Percentiles rank a stretch among this genome's conserved stretches.
phyloP scores from a whole-genome alignment of 371 early-diverging fungal species.

The Mucor indicus region DNA sequence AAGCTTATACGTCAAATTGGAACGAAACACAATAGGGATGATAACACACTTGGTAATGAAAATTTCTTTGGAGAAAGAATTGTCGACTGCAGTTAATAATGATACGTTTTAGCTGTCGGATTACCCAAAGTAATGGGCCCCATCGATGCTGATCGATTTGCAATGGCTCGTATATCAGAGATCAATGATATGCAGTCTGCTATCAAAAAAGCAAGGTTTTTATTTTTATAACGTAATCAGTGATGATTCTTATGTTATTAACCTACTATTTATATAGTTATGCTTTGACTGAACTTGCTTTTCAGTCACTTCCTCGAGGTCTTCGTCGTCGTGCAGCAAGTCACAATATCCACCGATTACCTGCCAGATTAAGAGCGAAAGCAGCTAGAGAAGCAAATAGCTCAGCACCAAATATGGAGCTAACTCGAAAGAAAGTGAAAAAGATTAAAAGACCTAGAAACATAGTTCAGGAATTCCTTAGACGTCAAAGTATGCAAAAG shows the following conservation, averaged over 20 bases:
- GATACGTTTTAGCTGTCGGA: constrained; percentile 6
- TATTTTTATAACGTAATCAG: neutral
- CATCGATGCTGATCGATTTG: constrained; percentile 19
- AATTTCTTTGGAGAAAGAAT: neutral
- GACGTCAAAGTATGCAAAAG: constrained; percentile 49
- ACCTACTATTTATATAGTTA: constrained; percentile 30
- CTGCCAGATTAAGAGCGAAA: constrained; percentile 68
- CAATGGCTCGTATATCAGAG: constrained; percentile 72
- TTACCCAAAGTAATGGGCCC: constrained; percentile 14
- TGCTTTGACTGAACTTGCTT: constrained; percentile 67
- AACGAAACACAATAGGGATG: constrained; percentile 8
- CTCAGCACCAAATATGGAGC: constrained; percentile 4
- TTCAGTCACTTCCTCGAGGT: constrained; percentile 86
- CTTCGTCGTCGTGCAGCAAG: constrained; percentile 90
- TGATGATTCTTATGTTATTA: neutral
- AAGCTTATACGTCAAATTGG: constrained; percentile 12
- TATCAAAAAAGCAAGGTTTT: constrained; percentile 53
- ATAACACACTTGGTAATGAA: constrained; percentile 9
- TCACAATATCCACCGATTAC: constrained; percentile 86
- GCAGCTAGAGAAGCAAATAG: constrained; percentile 68
- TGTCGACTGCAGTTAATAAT: neutral
- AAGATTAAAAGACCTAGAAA: constrained; percentile 43
- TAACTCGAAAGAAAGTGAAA: constrained; percentile 17
- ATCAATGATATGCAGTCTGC: constrained; percentile 78
- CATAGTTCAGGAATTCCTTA: constrained; percentile 49